phyloP scores from a whole-genome alignment of 805 yeast species.

The Candida berthetii region DNA sequence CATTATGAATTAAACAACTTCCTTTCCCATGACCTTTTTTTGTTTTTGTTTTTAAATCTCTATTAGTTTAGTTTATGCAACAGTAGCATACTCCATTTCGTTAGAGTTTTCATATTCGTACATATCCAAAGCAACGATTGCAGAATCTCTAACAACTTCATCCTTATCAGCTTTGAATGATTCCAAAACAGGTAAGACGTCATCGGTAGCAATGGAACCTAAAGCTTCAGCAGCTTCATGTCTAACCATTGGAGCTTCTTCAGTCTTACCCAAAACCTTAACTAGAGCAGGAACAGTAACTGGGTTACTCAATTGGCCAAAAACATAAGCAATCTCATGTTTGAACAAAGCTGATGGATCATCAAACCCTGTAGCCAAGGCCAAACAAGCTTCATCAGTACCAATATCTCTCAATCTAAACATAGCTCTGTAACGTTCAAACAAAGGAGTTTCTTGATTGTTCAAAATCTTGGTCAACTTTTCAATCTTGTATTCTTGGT shows the following conservation, averaged over 20 bases:
- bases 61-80: conserved; percentile 7
- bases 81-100: conserved; percentile 64
- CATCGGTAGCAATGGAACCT: conserved; percentile 95
- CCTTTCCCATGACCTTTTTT: background rate
- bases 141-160: conserved; percentile 92
- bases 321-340: conserved; percentile 97
- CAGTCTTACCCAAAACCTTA: conserved; percentile 67
- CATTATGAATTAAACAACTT: too few species aligned
- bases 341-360: conserved; percentile 93
- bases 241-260: conserved; percentile 97
- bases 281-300: conserved; percentile 84
- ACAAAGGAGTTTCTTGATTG: conserved; percentile 71
- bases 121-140: conserved; percentile 97
- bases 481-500: conserved; percentile 51
- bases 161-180: conserved; percentile 76
- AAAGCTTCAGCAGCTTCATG: conserved; percentile 99
- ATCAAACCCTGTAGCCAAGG: conserved; percentile 82
- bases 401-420: conserved; percentile 95
- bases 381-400: conserved; percentile 86
- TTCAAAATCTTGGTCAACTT: conserved; percentile 65
- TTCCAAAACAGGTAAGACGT: conserved; percentile 83
- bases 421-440: conserved; percentile 97
- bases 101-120: conserved; percentile 88
- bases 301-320: conserved; percentile 95
- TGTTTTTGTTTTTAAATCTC: background rate